Base-by-base conservation (phyloP, 306 rosid genomes). In the Bauhinia variegata region DNA sequence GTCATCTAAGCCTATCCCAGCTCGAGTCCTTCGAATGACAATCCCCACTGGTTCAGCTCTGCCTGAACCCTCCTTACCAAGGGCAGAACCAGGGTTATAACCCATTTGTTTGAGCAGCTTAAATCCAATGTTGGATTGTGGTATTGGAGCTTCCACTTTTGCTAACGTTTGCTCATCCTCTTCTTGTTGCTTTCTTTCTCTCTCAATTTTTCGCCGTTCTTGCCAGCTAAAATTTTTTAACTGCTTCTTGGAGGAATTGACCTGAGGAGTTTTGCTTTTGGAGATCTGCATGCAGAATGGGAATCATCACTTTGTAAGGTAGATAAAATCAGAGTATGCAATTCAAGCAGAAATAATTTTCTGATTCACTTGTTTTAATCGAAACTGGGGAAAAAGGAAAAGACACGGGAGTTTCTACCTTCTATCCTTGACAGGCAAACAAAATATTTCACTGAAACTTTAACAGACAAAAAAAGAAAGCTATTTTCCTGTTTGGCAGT, bases 81-180 rank as follows among this genome's bases (percentile, higher is more conserved):
- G 87, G 30, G 96, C 75, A 41, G 86, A 77, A 38, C 93, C 98
- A 10, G 97, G 98, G 7, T 67, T 88, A 64, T 89, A 89, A 43
- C 98, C 96, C 97, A 93, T 93, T 71, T 86, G 93, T 75, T 86
- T 86, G 73, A 93, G 86, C 52, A 92, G 83, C 72, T 86, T 88
- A 74, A 87, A 89, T 63, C 96, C 97, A 73, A 93, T 74, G 83
- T 89, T 89, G 63, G 96, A 92, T 58, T 92, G 95, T 4, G 98
- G 95, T 62, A 92, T 87, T 17, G 98, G 91, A 53, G 89, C 85
- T 74, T 89, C 96, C 17, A 84, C 86, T 30, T 71, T 92, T 5
- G 91, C 96, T 74, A 92, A 71, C 39, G 91, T 92, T 72, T 78
- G 72, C 81, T 89, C 87, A 74, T 92, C 96, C 78, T 92, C 98